Evolutionary conservation across 495 filamentous ascomycete species (phyloP).

Genomic region (Tuber indicum): DNA sequence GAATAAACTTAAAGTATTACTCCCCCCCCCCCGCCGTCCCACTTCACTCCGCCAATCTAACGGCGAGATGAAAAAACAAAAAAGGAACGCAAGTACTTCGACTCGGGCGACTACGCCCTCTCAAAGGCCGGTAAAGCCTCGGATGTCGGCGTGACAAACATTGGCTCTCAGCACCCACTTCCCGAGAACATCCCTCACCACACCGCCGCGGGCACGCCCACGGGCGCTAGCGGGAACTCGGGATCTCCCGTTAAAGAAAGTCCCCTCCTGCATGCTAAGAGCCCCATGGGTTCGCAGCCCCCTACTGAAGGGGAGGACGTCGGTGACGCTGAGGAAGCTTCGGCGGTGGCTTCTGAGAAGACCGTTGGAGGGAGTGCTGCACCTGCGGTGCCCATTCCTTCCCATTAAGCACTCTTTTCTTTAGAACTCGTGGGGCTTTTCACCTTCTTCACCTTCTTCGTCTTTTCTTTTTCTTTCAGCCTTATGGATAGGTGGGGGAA

Average conservation of each 20-base stretch:
- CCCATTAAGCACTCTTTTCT: slow-evolving; percentile 9
- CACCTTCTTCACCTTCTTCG: neutral
- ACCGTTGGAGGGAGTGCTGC: slow-evolving; percentile 9
- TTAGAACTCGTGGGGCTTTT: neutral
- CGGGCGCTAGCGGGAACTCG: slow-evolving; percentile 46
- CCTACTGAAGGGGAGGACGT: slow-evolving; percentile 35
- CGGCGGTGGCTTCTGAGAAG: slow-evolving; percentile 7
- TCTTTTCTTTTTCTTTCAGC: neutral
- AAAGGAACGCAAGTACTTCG: slow-evolving; percentile 97
- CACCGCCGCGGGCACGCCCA: slow-evolving; percentile 50
- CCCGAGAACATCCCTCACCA: slow-evolving; percentile 95
- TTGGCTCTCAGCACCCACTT: slow-evolving; percentile 88
- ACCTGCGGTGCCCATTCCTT: slow-evolving; percentile 20
- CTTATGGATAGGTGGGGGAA: neutral
- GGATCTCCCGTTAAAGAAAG: slow-evolving; percentile 40
- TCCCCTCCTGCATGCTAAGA: slow-evolving; percentile 33
- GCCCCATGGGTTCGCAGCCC: slow-evolving; percentile 38
- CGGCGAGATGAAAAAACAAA: slow-evolving; percentile 10
- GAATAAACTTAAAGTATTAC: slow-evolving; percentile 77
- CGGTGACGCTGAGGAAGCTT: slow-evolving; percentile 18
- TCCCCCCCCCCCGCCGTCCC: slow-evolving; percentile 13
- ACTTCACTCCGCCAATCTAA: slow-evolving; percentile 8
- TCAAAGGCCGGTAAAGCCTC: slow-evolving; percentile 97
- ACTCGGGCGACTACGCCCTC: slow-evolving; percentile 95
- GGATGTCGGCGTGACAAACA: slow-evolving; percentile 83